Percentiles rank a stretch among this genome's conserved stretches.
phyloP scores from a whole-genome alignment of 2,329 filamentous ascomycete species.

The Talaromyces atroroseus region DNA sequence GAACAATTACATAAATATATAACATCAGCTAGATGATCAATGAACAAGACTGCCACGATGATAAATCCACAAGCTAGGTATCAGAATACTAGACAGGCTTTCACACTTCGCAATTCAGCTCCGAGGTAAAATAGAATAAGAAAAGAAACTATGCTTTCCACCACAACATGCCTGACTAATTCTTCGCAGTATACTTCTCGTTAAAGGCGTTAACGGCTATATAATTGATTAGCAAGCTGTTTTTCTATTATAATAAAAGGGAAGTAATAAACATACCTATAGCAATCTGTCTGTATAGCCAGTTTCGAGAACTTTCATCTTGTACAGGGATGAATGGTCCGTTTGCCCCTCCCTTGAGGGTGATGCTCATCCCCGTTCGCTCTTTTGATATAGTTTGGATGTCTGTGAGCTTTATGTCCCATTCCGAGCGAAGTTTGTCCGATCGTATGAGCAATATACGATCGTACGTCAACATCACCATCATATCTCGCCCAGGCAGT shows the following conservation, averaged over 20 bases:
- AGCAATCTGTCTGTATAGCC: slow-evolving; percentile 61
- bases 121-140: neutral
- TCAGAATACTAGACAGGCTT: too few species aligned
- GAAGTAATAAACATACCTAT: slow-evolving; percentile 38
- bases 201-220: slow-evolving; percentile 61
- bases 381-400: slow-evolving; percentile 97
- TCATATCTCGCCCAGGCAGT: slow-evolving; percentile 79
- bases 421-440: slow-evolving; percentile 79
- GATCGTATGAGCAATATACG: slow-evolving; percentile 87
- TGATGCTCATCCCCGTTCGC: slow-evolving; percentile 84
- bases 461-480: slow-evolving; percentile 81
- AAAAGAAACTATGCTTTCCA: neutral
- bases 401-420: slow-evolving; percentile 94
- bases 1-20: neutral
- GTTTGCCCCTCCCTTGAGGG: slow-evolving; percentile 82
- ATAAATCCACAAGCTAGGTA: neutral
- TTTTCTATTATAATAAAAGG: neutral
- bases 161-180: slow-evolving; percentile 24
- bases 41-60: neutral
- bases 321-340: slow-evolving; percentile 91
- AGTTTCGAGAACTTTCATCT: slow-evolving; percentile 71
- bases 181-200: slow-evolving; percentile 60
- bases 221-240: slow-evolving; percentile 2
- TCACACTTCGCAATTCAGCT: neutral
- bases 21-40: neutral